Conservation (phyloP, 371 early-diverging fungal species). For the Mucor plumbeus region DNA sequence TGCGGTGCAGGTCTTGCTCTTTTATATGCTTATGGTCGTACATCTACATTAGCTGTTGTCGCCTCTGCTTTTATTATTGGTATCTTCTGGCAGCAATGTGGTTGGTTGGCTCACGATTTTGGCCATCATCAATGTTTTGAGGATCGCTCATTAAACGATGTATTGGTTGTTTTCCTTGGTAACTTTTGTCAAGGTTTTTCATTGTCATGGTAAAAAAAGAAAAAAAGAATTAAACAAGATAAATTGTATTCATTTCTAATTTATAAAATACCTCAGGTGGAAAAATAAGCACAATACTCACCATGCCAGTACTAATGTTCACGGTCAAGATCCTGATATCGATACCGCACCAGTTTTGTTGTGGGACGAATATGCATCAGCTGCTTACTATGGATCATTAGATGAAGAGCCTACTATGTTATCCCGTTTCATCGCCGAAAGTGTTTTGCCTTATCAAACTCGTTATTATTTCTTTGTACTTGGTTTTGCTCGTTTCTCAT, state of each 20-base stretch:
- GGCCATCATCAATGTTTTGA: conserved; percentile 86
- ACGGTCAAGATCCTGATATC: conserved; percentile 87
- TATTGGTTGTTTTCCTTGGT: conserved; percentile 75
- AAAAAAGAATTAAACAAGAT: too few relatives aligned
- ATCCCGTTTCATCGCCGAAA: conserved; percentile 71
- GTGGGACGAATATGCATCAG: conserved; percentile 86
- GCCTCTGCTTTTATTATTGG: conserved; percentile 69
- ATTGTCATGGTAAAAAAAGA: conserved; percentile 62
- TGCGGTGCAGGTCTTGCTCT: conserved; percentile 58
- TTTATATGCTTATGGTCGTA: conserved; percentile 58
- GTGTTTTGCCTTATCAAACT: conserved; percentile 68
- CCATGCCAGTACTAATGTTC: conserved; percentile 85
- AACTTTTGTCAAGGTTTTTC: conserved; percentile 83
- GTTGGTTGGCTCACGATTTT: conserved; percentile 90
- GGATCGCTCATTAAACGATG: conserved; percentile 69
- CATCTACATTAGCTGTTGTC: conserved; percentile 60
- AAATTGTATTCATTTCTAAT: conserved; percentile 18
- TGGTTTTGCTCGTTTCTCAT: conserved; percentile 79
- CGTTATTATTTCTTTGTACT: conserved; percentile 83
- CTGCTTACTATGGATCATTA: conserved; percentile 70
- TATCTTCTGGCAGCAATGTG: conserved; percentile 87
- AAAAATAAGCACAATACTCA: conserved; percentile 93
- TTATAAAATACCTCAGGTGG: conserved; percentile 57
- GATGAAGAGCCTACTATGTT: conserved; percentile 46
- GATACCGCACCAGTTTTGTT: conserved; percentile 84